phyloP scores from a whole-genome alignment of 352 stramenopile species.

The Globisporangium cylindrosporum region DNA sequence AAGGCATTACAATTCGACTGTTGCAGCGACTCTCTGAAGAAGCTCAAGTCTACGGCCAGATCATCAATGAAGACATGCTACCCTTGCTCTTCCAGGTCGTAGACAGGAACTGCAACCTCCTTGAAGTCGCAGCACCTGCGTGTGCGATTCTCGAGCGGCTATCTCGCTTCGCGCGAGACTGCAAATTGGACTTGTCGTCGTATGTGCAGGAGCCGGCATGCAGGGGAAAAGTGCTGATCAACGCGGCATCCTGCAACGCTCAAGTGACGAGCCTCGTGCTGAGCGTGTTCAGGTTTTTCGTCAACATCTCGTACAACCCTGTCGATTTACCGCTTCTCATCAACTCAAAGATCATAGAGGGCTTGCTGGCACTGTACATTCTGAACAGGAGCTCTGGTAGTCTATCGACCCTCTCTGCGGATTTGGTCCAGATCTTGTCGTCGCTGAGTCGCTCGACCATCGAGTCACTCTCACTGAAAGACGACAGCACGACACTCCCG shows the following conservation, averaged over 20 bases:
- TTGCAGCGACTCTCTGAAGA: conserved; percentile 35
- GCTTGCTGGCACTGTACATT: conserved; percentile 56
- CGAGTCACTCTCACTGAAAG: conserved; percentile 31
- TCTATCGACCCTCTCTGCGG: conserved; percentile 29
- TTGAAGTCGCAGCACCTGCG: conserved; percentile 42
- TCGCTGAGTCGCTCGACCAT: conserved; percentile 19
- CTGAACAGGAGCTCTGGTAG: conserved; percentile 26
- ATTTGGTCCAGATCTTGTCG: conserved; percentile 47
- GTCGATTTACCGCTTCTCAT: conserved; percentile 46
- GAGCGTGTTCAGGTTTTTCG: conserved; percentile 55
- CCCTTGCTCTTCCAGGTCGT: conserved; percentile 50
- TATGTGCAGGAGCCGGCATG: conserved; percentile 40
- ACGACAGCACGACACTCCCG: conserved; percentile 51
- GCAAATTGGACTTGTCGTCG: conserved; percentile 51
- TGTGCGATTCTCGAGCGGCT: conserved; percentile 75
- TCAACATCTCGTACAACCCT: conserved; percentile 46
- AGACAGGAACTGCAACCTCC: conserved; percentile 46
- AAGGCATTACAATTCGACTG: conserved; percentile 31
- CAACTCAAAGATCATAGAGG: conserved; percentile 55
- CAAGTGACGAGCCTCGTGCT: conserved; percentile 31
- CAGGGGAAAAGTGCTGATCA: conserved; percentile 38
- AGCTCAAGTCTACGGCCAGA: conserved; percentile 44
- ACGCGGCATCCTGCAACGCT: conserved; percentile 29
- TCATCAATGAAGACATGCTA: conserved; percentile 54
- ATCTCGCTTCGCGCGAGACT: conserved; percentile 52